Conservation (phyloP, 805 yeast species). For the Saccharomycopsis sp. region DNA sequence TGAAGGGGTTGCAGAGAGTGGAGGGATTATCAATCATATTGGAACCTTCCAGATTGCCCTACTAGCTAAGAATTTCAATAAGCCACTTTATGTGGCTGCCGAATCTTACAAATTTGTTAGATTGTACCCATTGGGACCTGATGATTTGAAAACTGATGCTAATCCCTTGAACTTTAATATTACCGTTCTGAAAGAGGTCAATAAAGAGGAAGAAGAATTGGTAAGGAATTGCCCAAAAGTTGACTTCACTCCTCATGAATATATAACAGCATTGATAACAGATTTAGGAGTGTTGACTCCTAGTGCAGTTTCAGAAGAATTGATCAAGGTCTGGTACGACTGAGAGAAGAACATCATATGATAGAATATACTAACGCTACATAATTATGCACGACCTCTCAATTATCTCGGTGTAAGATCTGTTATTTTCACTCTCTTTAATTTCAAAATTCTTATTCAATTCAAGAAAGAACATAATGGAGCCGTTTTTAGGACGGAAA, state of each 20-base stretch:
- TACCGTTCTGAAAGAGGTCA: constrained; percentile 14
- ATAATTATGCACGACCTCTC: too few relatives aligned
- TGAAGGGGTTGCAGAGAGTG: constrained; percentile 98
- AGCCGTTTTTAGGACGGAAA: too few relatives aligned
- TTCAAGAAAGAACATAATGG: too few relatives aligned
- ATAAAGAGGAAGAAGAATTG: constrained; percentile 22
- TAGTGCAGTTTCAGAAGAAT: constrained; percentile 96
- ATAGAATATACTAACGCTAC: too few relatives aligned
- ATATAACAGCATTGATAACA: constrained; percentile 90
- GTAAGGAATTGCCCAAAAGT: constrained; percentile 44
- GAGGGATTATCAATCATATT: constrained; percentile 92
- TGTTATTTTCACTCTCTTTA: too few relatives aligned
- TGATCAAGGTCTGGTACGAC: constrained; percentile 97
- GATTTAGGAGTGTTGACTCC: constrained; percentile 97
- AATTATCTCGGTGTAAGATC: too few relatives aligned
- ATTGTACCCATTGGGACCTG: constrained; percentile 88
- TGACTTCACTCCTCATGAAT: constrained; percentile 95
- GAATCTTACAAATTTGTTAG: constrained; percentile 96
- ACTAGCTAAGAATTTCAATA: constrained; percentile 80
- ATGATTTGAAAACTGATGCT: constrained; percentile 68
- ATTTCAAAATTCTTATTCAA: too few relatives aligned
- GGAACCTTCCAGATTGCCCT: constrained; percentile 96
- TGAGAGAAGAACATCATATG: too few relatives aligned
- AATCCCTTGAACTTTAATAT: constrained; percentile 40
- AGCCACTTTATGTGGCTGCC: constrained; percentile 89